phyloP scores from a whole-genome alignment of 495 filamentous ascomycete species.

The Neurospora sp. region DNA sequence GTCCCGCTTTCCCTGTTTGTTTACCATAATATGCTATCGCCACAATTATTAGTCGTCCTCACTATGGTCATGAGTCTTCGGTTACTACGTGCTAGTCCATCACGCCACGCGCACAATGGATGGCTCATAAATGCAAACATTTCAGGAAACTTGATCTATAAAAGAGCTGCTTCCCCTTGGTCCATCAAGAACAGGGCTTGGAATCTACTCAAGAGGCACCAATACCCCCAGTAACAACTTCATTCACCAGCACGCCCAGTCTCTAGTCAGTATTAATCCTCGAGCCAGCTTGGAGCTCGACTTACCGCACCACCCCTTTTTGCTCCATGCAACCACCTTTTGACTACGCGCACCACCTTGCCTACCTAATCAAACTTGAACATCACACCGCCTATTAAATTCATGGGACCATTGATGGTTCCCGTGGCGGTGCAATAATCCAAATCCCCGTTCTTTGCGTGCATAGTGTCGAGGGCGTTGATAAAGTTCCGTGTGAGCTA shows the following conservation, averaged over 20 bases:
- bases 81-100: neutral
- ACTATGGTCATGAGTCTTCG: neutral
- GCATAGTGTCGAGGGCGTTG: no score
- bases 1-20: neutral
- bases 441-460: no score
- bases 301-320: no score
- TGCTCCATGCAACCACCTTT: no score
- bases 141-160: neutral
- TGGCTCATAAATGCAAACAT: neutral
- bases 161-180: neutral
- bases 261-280: conserved; percentile 40
- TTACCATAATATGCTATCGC: neutral
- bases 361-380: no score
- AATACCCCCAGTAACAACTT: conserved; percentile 52
- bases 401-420: no score
- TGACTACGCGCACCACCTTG: no score
- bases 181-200: no score
- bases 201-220: conserved; percentile 39
- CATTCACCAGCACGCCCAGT: conserved; percentile 76
- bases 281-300: no score
- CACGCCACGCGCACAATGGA: neutral
- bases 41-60: neutral
- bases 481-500: no score
- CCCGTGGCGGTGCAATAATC: no score
- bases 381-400: no score